Base-by-base conservation (phyloP, 116 monocot genomes). In the Trichopus zeylanicus region DNA sequence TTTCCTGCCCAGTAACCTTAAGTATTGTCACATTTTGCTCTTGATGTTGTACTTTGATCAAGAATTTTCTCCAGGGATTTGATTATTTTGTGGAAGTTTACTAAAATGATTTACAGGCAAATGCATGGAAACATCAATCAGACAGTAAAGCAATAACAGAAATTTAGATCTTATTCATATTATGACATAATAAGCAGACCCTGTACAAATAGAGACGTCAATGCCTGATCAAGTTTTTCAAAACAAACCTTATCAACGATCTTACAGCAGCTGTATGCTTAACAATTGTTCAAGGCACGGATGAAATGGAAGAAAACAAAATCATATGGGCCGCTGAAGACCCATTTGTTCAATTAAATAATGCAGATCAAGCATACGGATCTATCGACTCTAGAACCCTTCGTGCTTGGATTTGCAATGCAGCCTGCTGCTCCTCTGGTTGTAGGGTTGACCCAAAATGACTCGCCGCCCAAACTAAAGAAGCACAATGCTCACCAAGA, bases 401-500 rank as follows among this genome's bases (percentile, higher is more conserved):
- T 1, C 84, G 76, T 20, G 90, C 87, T 73, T 87, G 91, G 51
- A 87, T 87, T 11, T 75, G 84, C 33, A 98, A 61, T 24, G 87
- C 85, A n/a, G 71, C 86, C 60, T 82, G 81, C 22, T 85, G 81
- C 55, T 91, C 75, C 47, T 98, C 88, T 1, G 85, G 75, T 15
- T 78, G 78, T 16, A 91, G 67, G 21, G 79, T 91, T 24, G 97
- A 81, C 16, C 87, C 91, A 29, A 91, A 98, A 52, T 85, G 87
- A 39, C 97, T 80, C 0, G 91, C 88, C 11, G 84, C 84, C 87
- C 97, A 91, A 48, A 98, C 73, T 20, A 98, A 67, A 29, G 91
- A 87, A 15, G 97, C 87, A 35, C 82, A 84, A 58, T 87, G 77
- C 68, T 87, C 91, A 24, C 91, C 91, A 31, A 91, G 62, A 31